Conservation (phyloP, 202 grass and related monocot species). For the Schoenoplectus tabernaemontani region DNA sequence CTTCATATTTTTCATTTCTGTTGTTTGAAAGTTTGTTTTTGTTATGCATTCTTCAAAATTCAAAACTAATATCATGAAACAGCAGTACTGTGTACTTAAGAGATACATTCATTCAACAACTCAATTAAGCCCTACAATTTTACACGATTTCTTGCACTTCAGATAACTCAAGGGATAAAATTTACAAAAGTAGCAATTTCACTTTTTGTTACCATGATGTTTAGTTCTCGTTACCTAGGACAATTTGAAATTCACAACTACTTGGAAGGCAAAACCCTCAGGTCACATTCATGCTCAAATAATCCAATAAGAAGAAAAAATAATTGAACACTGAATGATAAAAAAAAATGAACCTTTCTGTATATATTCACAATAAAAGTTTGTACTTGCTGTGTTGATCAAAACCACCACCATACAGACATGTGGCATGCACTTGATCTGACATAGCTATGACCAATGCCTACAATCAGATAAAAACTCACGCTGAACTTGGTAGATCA, state of each 20-base stretch:
- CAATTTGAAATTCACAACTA: too few relatives aligned
- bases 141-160: too few relatives aligned
- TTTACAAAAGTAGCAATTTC: background rate
- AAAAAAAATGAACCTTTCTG: background rate
- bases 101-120: background rate
- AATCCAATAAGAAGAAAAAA: background rate
- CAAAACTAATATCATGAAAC: background rate
- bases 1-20: too few relatives aligned
- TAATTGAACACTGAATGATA: background rate
- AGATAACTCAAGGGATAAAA: background rate
- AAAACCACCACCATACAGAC: background rate
- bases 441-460: background rate
- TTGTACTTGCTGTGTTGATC: background rate
- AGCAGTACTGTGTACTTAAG: background rate
- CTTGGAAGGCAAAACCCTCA: too few relatives aligned
- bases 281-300: too few relatives aligned
- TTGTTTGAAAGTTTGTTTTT: too few relatives aligned
- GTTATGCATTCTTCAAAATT: too few relatives aligned
- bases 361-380: constrained; percentile 16
- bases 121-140: background rate
- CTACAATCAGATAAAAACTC: background rate
- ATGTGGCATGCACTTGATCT: background rate
- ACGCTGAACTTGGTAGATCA: background rate
- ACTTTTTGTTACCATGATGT: background rate
- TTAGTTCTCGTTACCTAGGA: too few relatives aligned